Percentiles rank a stretch among this genome's conserved stretches.
Conservation (phyloP, 2,329 filamentous ascomycete genomes). For the Fusarium austroafricanum region DNA sequence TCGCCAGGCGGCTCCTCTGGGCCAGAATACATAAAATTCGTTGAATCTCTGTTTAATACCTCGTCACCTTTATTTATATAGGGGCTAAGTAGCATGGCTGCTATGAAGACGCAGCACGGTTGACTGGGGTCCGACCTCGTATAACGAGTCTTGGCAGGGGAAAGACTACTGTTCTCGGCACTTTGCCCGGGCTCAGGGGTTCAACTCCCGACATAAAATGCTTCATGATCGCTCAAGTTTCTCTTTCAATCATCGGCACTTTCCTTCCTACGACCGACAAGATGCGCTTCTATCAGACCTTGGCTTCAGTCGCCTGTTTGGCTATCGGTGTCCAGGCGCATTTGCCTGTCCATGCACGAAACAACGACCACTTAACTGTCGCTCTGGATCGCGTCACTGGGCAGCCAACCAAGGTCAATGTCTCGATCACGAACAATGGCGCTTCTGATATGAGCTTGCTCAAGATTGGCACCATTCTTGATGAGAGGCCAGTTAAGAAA, state of each 20-base stretch:
- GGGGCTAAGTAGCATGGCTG: not conserved
- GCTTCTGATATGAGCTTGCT: slow-evolving; percentile 8
- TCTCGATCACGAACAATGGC: slow-evolving; percentile 14
- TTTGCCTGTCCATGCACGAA: not conserved
- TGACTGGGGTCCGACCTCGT: not conserved
- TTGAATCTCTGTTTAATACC: too few relatives aligned
- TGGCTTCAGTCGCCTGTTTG: not conserved
- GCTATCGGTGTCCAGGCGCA: slow-evolving; percentile 5
- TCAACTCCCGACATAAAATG: not conserved
- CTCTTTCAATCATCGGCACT: too few relatives aligned
- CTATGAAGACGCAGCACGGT: not conserved
- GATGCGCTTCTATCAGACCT: not conserved
- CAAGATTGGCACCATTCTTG: slow-evolving; percentile 30
- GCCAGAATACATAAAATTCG: too few relatives aligned
- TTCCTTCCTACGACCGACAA: fast-evolving
- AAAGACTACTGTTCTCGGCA: not conserved
- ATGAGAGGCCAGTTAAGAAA: slow-evolving; percentile 30
- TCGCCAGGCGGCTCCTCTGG: too few relatives aligned
- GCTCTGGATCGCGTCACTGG: not conserved
- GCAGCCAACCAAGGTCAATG: slow-evolving; percentile 9
- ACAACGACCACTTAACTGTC: not conserved
- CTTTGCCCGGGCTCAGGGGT: not conserved
- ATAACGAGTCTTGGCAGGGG: not conserved
- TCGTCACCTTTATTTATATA: too few relatives aligned
- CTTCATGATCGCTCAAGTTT: fast-evolving